Evolutionary conservation across 1,284 basidiomycete species (phyloP), one percentile per base, ranked within the genome.

Genomic region (Trametes versicolor): DNA sequence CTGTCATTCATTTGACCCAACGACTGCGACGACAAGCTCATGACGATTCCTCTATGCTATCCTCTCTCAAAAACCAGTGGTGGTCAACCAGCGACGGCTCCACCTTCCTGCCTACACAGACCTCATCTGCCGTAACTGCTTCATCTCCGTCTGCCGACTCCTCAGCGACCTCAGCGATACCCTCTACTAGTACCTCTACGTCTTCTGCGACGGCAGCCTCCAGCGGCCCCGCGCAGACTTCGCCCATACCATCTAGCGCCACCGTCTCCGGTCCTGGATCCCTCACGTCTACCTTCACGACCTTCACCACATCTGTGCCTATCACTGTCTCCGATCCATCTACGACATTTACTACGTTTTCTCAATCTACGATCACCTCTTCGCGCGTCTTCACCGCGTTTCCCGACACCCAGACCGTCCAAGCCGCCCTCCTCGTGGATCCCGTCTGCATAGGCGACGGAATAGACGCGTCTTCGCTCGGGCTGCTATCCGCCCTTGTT

Each of bases 371-470:
- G 51, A 63, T 82, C 54, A 76, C 77, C 32, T 74, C 76, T 29
- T 71, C 74, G n/a, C 62, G 62, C 45, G 73, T 77, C 60, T 70
- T 72, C 58, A 72, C 71, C 34, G 71, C 75, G 53, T 69, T 78
- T 29, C 71, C 78, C 25, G 73, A 78, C 60, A 73, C 73, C 27
- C 59, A 72, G 39, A 71, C 72, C 36, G 64, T 65, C 47, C 68
- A 73, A 61, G 65, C 73, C 29, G 56, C 58, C 29, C 58, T 67
- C 15, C 73, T 70, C 58, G 60, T 70, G 53, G 74, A 79, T 53
- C 77, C 82, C 36, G 78, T 90, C 2, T 93, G 91, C 73, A 81
- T 88, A 60, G 91, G 91, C 47, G 70, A 84, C 50, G 89, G 89
- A 1, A 64, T 91, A 32, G 91, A 92, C 75, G 80, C 85, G 39